Evolutionary conservation across 495 filamentous ascomycete species (phyloP), one percentile per base, ranked within the genome.

Genomic region (Recurvomyces mirabilis): DNA sequence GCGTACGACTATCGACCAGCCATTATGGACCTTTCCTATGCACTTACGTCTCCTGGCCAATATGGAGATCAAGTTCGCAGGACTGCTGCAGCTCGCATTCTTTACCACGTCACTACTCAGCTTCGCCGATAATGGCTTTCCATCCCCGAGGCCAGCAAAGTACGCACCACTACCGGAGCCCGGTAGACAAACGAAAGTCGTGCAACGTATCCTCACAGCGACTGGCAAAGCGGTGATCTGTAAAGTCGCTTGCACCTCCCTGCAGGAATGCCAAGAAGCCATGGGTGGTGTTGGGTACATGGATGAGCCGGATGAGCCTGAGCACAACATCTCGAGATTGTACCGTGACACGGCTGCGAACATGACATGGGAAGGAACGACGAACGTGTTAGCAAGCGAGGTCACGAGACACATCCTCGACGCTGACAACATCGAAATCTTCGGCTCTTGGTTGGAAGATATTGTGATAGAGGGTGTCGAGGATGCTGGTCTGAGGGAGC

Each of bases 261-360:
- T 86, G 26, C 73, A 73, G 36, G 71, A 73, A 42, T 81, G 75
- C 46, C 79, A 83, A 65, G 78, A 83, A 59, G 65, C 72, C 1
- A 72, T 88, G 41, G 83, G 83, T 14, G 82, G 82, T n/a, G 74
- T 85, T 0, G 81, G 83, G 4, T 86, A 83, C 49, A 74, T 84
- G 40, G 46, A 49, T 22, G 74, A 84, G 47, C 75, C 77, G 51
- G 67, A 70, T 38, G 65, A 82, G 57, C 68, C 70, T 14, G 72
- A 75, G 26, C 59, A 79, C 39, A 87, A 84, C 43, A 62, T 85
- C 18, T 67, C 78, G 6, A 62, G 81, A 9, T 61, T 86, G 7
- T 70, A 77, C 47, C 68, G 82, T 5, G 82, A 85, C 53, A 74
- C 70, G 0, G 65, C 71, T 4, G 78, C 83, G 2, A 67, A 78